A percentile compares a stretch with the other conserved stretches of the same genome.
Conservation (phyloP, 768 basidiomycete species). For the Pleurotus giganteus region DNA sequence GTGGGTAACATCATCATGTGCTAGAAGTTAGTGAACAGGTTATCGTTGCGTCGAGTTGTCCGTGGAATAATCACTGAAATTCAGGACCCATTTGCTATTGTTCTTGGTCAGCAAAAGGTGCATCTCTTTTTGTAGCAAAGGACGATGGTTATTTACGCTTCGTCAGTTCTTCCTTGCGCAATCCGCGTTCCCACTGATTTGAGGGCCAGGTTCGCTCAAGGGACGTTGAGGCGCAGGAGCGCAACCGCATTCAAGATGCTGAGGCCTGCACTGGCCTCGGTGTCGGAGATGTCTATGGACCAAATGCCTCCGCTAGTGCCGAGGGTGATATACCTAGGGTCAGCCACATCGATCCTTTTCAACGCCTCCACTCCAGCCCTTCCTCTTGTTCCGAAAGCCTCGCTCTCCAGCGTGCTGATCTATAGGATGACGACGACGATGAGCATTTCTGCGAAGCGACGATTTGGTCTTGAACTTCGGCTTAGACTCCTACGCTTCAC, state of each 20-base stretch:
- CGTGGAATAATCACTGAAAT: too few species aligned
- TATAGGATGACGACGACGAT: slow-evolving; percentile 76
- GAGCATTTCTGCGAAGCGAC: slow-evolving; percentile 72
- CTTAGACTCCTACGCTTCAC: slow-evolving; percentile 88
- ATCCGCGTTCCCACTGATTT: slow-evolving; percentile 76
- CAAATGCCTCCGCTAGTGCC: slow-evolving; percentile 57
- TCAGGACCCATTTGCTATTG: too few species aligned
- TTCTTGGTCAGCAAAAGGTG: slow-evolving; percentile 84
- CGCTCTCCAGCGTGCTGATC: slow-evolving; percentile 73
- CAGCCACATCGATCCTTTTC: slow-evolving; percentile 52
- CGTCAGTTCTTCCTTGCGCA: slow-evolving; percentile 86
- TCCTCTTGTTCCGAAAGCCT: slow-evolving; percentile 81
- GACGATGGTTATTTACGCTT: neutral
- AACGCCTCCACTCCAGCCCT: slow-evolving; percentile 66
- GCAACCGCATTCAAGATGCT: slow-evolving; percentile 73
- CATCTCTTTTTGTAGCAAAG: slow-evolving; percentile 16
- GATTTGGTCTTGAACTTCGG: slow-evolving; percentile 83
- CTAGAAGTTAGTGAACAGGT: too few species aligned
- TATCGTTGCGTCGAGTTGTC: too few species aligned
- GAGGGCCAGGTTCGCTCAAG: slow-evolving; percentile 83
- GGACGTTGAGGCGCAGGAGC: slow-evolving; percentile 85
- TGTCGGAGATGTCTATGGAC: slow-evolving; percentile 74
- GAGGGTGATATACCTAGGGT: slow-evolving; percentile 38
- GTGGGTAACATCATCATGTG: too few species aligned
- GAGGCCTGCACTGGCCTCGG: slow-evolving; percentile 70